Conservation (phyloP, 2,329 filamentous ascomycete genomes). For the Fusarium sp. region DNA sequence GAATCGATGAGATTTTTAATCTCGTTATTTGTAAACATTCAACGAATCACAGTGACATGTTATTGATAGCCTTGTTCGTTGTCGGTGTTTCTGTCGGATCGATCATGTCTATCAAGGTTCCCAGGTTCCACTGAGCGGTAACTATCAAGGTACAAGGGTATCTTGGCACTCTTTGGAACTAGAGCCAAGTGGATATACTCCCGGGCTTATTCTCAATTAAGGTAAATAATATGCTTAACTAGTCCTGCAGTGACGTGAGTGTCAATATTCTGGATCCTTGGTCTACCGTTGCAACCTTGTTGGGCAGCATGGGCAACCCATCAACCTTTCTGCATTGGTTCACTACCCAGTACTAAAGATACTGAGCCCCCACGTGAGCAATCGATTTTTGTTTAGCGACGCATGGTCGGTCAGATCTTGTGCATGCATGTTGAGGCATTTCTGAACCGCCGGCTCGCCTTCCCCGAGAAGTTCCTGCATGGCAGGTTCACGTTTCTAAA, state of each 20-base stretch:
- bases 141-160: conserved; percentile 50
- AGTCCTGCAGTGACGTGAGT: conserved; percentile 2
- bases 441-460: background rate
- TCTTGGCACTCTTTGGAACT: conserved; percentile 23
- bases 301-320: background rate
- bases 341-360: fast-evolving
- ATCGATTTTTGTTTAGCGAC: background rate
- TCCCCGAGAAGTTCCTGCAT: background rate
- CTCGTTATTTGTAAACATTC: conserved; percentile 5
- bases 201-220: conserved; percentile 25
- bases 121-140: conserved; percentile 33
- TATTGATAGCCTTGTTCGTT: background rate
- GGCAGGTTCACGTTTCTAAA: fast-evolving
- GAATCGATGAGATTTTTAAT: background rate
- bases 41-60: conserved; percentile 15
- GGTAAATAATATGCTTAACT: conserved; percentile 49
- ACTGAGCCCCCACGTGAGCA: background rate
- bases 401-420: background rate
- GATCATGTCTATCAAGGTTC: conserved; percentile 46
- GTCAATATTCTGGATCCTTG: background rate
- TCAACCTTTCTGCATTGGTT: no score
- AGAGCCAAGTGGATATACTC: background rate
- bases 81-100: conserved; percentile 10
- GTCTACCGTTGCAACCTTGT: conserved; percentile 5
- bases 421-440: conserved; percentile 28